phyloP scores from a whole-genome alignment of 2,329 filamentous ascomycete genomes.

The Aurifilum marmelostoma region DNA sequence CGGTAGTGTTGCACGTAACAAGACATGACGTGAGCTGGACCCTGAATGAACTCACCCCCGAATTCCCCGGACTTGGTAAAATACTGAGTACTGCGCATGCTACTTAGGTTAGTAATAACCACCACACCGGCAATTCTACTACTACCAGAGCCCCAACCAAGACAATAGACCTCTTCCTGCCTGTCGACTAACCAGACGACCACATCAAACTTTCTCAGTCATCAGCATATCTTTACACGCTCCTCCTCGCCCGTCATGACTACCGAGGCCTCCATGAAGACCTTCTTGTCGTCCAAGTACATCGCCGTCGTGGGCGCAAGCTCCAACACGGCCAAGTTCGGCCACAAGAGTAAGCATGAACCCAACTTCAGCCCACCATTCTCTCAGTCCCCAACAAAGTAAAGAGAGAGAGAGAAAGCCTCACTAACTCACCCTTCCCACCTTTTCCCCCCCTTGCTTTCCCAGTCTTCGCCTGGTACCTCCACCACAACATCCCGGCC shows the following conservation, averaged over 20 bases:
- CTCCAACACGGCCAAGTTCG: constrained; percentile 82
- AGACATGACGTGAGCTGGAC: constrained; percentile 17
- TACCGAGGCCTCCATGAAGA: constrained; percentile 72
- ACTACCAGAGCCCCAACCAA: not conserved
- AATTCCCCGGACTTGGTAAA: not conserved
- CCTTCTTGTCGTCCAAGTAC: constrained; percentile 77
- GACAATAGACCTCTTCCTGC: too few relatives aligned
- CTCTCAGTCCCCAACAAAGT: too few relatives aligned
- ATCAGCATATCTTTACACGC: not conserved
- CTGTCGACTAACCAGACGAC: not conserved
- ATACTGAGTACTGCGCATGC: too few relatives aligned
- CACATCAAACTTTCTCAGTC: not conserved
- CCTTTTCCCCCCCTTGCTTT: not conserved
- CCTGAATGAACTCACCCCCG: constrained; percentile 9
- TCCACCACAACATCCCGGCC: constrained; percentile 72
- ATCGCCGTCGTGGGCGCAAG: constrained; percentile 93
- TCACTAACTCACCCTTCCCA: not conserved
- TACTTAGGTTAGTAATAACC: too few relatives aligned
- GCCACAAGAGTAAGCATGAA: constrained; percentile 75
- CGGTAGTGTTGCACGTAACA: not conserved
- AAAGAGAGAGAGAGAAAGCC: too few relatives aligned
- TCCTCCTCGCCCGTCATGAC: constrained; percentile 46
- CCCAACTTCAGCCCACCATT: too few relatives aligned
- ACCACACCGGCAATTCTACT: too few relatives aligned
- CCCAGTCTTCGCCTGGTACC: constrained; percentile 88